Conservation (phyloP, 176 grass and related monocot species). For the Saccharum spontaneum region DNA sequence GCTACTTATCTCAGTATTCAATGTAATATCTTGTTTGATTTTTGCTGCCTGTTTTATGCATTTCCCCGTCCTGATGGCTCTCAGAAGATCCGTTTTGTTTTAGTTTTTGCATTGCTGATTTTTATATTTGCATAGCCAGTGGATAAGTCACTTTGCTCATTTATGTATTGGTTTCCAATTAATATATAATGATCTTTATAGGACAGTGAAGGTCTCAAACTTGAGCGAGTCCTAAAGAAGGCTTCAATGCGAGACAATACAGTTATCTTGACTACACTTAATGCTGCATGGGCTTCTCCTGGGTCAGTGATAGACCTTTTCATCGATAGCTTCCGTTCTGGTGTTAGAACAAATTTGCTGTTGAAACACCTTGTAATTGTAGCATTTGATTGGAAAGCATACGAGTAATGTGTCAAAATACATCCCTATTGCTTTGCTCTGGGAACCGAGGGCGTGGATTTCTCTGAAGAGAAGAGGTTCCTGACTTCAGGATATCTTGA, state of each 20-base stretch:
- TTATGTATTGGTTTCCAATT: conserved; percentile 17
- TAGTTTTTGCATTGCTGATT: neutral
- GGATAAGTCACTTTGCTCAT: neutral
- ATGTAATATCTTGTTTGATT: too few relatives aligned
- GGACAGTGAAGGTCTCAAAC: conserved; percentile 65
- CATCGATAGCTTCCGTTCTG: conserved; percentile 55
- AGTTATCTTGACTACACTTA: conserved; percentile 70
- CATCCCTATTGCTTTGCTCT: conserved; percentile 68
- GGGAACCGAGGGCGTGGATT: conserved; percentile 57
- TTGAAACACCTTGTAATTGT: conserved; percentile 69
- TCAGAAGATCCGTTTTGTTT: neutral
- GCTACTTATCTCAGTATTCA: neutral
- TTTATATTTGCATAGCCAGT: neutral
- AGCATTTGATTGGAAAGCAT: conserved; percentile 60
- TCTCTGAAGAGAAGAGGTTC: conserved; percentile 72
- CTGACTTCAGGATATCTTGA: conserved; percentile 68
- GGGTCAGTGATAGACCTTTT: conserved; percentile 73
- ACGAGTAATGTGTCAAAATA: conserved; percentile 54
- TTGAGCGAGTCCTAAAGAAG: conserved; percentile 51
- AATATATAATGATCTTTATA: conserved; percentile 38
- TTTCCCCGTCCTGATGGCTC: neutral
- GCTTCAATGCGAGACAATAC: conserved; percentile 64
- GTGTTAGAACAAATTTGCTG: conserved; percentile 42
- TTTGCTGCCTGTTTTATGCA: too few relatives aligned
- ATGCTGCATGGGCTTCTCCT: conserved; percentile 72